These are phyloP conservation scores for Leptographium lundbergii DNA, from an alignment of 2,329 filamentous ascomycete species.

Conservation along the genomic window DNA sequence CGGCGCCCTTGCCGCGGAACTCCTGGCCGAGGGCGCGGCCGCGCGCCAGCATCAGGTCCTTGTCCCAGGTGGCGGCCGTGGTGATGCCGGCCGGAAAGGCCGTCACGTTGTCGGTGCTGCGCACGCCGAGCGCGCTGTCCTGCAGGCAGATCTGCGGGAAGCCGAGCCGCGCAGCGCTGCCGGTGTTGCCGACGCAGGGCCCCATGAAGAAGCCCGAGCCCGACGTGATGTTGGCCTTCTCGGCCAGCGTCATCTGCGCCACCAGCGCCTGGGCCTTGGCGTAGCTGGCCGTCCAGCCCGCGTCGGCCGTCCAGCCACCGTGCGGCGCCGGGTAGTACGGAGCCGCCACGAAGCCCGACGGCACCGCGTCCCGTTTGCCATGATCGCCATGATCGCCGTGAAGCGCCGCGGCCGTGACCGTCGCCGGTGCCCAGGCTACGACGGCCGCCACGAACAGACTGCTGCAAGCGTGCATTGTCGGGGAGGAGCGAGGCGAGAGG, in stretches of 20 bases:
- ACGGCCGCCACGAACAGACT: not conserved
- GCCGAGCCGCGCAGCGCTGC: conserved; percentile 55
- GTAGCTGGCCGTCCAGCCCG: conserved; percentile 58
- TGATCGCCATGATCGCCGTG: conserved; percentile 10
- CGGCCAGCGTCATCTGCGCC: conserved; percentile 63
- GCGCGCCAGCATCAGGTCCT: conserved; percentile 55
- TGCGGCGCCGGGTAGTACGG: conserved; percentile 64
- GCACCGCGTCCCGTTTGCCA: conserved; percentile 17
- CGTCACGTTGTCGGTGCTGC: conserved; percentile 61
- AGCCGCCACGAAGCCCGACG: conserved; percentile 27
- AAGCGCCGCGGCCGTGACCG: conserved; percentile 2
- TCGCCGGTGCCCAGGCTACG: not conserved
- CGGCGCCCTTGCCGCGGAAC: conserved; percentile 59
- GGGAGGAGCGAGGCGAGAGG: not conserved
- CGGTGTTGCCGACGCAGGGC: conserved; percentile 65
- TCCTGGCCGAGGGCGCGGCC: conserved; percentile 58
- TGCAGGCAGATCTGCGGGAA: conserved; percentile 62
- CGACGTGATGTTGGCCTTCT: conserved; percentile 67
- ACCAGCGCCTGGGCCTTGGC: conserved; percentile 55
- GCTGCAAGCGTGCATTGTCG: not conserved
- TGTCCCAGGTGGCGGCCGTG: conserved; percentile 62
- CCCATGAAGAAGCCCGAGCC: conserved; percentile 64
- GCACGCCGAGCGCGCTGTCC: conserved; percentile 59
- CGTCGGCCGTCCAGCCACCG: conserved; percentile 48
- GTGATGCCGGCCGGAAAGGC: conserved; percentile 73